phyloP scores from a whole-genome alignment of 1,139 yeast genomes.

The Candida pseudocylindracea region DNA sequence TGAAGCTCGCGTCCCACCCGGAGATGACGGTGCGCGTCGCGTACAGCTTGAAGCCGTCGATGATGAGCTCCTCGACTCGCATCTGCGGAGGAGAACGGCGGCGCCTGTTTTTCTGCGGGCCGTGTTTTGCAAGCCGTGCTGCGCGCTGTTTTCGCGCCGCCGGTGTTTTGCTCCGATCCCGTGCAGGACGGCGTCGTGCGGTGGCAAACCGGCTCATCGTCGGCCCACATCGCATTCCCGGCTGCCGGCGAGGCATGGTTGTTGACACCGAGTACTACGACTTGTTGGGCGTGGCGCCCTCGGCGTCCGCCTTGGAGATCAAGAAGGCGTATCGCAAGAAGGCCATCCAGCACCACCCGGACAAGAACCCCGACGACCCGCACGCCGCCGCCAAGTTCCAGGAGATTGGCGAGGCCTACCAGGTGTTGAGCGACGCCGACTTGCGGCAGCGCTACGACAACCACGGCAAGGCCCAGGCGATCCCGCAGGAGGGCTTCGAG shows the following conservation, averaged over 20 bases:
- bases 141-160: too few relatives aligned
- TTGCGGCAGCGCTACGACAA: conserved; percentile 1
- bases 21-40: conserved; percentile 93
- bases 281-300: conserved; percentile 36
- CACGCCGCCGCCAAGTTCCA: conserved; percentile 52
- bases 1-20: conserved; percentile 90
- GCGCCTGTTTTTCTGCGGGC: not conserved
- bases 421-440: conserved; percentile 1
- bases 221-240: too few relatives aligned
- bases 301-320: conserved; percentile 66
- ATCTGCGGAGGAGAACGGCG: conserved; percentile 11
- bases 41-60: conserved; percentile 95
- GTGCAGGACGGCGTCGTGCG: too few relatives aligned
- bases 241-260: conserved; percentile 28
- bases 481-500: conserved; percentile 68
- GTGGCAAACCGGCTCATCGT: too few relatives aligned
- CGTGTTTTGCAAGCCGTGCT: not conserved
- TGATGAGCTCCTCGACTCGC: conserved; percentile 88
- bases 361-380: conserved; percentile 80
- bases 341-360: conserved; percentile 85
- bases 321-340: conserved; percentile 84
- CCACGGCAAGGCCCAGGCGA: conserved; percentile 1
- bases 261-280: conserved; percentile 87
- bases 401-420: conserved; percentile 13
- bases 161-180: too few relatives aligned